Percentiles rank a stretch among this genome's conserved stretches.
phyloP scores from a whole-genome alignment of 768 basidiomycete species.

The Russula sp. region DNA sequence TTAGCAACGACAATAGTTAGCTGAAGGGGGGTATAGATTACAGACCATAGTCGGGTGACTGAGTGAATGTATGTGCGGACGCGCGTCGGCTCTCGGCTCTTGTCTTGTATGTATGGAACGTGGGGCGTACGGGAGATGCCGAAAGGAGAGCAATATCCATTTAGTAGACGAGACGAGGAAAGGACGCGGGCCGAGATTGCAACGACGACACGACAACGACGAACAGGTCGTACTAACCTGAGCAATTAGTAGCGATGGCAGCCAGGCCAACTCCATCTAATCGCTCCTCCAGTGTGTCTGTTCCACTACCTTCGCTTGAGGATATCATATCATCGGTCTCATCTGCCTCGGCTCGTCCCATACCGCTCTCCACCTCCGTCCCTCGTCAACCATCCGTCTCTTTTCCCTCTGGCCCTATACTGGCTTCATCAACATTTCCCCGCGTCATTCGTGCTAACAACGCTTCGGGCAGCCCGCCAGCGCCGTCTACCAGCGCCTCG shows the following conservation, averaged over 20 bases:
- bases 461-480: constrained; percentile 31
- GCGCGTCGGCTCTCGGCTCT: constrained; percentile 3
- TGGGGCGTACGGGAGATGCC: background rate
- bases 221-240: background rate
- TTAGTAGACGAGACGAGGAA: background rate
- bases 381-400: constrained; percentile 37
- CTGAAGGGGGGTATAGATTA: background rate
- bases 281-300: constrained; percentile 63
- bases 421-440: constrained; percentile 50
- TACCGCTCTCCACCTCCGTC: constrained; percentile 40
- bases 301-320: constrained; percentile 57
- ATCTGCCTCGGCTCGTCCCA: constrained; percentile 46
- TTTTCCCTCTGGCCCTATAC: constrained; percentile 39
- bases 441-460: constrained; percentile 59
- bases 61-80: background rate
- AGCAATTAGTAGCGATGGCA: background rate
- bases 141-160: background rate
- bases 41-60: constrained; percentile 17
- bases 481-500: constrained; percentile 22
- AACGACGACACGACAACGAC: background rate
- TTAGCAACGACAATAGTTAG: background rate
- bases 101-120: no score
- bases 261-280: constrained; percentile 47
- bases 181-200: background rate
- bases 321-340: constrained; percentile 44